Percentiles rank a stretch among this genome's conserved stretches.
These are phyloP conservation scores for Suillus ampliporus DNA, from an alignment of 768 basidiomycete genomes.

Conservation along the genomic window DNA sequence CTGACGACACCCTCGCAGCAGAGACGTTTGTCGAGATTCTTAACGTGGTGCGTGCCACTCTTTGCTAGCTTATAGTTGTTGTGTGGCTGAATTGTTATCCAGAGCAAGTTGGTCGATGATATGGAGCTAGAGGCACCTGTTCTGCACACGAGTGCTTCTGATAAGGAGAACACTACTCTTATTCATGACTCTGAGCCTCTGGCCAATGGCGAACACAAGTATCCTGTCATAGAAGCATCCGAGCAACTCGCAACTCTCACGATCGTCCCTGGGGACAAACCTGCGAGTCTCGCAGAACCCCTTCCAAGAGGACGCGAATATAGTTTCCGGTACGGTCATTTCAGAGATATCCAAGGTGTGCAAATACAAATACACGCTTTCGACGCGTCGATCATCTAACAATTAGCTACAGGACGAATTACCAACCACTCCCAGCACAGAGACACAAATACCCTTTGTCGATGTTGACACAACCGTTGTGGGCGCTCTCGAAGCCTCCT, in stretches of 20 bases:
- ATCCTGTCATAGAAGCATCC: neutral
- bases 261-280: neutral
- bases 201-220: neutral
- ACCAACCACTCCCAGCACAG: neutral
- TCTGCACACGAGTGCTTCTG: neutral
- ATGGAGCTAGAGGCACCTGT: neutral
- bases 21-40: neutral
- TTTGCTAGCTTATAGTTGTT: neutral
- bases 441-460: neutral
- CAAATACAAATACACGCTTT: constrained; percentile 4
- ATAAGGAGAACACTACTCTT: constrained; percentile 7
- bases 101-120: constrained; percentile 8
- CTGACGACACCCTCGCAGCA: neutral
- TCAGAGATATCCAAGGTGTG: constrained; percentile 7
- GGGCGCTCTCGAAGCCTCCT: constrained; percentile 3
- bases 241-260: neutral
- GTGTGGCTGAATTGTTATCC: neutral
- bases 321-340: too few relatives aligned
- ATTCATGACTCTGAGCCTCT: neutral
- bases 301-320: constrained; percentile 11
- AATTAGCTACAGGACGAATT: constrained; percentile 4
- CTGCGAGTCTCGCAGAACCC: neutral
- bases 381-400: constrained; percentile 10
- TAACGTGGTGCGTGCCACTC: constrained; percentile 2
- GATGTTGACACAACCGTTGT: neutral